Evolutionary conservation across 768 basidiomycete species (phyloP), one percentile per base, ranked within the genome.

Genomic region (Trametes cubensis): DNA sequence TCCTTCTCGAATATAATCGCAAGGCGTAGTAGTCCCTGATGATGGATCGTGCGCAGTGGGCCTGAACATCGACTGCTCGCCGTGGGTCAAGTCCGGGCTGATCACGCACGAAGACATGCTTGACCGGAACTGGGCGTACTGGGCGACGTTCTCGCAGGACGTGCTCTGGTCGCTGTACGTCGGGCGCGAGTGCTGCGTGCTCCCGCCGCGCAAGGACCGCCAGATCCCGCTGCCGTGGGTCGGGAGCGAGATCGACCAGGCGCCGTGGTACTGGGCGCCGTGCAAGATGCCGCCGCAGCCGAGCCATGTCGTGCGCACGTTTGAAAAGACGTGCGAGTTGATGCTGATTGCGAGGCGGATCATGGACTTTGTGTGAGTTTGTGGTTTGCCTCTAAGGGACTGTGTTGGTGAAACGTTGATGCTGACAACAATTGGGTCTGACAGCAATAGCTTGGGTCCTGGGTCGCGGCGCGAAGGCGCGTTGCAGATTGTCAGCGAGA

Each of bases 141-240:
- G 85, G 84, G 80, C 81, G 8, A 83, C 80, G 4, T 85, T 83
- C 70, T 75, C 79, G 42, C 83, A 84, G 72, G 85, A 87, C 57
- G 81, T 85, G 6, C 85, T 83, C 54, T 87, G 86, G 86, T 84
- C 83, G 0, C 74, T 87, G 0, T 86, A 86, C 53, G 84, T 86
- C n/a, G 86, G 86, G 8, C 79, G 86, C 20, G 85, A 86, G 55
- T 83, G 81, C 68, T 80, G 78, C 56, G 76, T 85, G 23, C 69
- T 80, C 1, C 69, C 74, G 7, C 79, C 78, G 2, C 70, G 74
- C 23, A 75, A 76, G 28, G 62, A 70, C 25, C 73, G 76, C 44
- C 71, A 70, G 17, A 75, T 83, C 52, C 76, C 80, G 0, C 73
- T 82, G 56, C 83, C 84, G 2, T 79, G 78, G 60, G 79, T 83